A percentile compares a stretch with the other conserved stretches of the same genome.
Evolutionary conservation across 768 basidiomycete genomes (phyloP).

Genomic region (Termitomyces sp.): DNA sequence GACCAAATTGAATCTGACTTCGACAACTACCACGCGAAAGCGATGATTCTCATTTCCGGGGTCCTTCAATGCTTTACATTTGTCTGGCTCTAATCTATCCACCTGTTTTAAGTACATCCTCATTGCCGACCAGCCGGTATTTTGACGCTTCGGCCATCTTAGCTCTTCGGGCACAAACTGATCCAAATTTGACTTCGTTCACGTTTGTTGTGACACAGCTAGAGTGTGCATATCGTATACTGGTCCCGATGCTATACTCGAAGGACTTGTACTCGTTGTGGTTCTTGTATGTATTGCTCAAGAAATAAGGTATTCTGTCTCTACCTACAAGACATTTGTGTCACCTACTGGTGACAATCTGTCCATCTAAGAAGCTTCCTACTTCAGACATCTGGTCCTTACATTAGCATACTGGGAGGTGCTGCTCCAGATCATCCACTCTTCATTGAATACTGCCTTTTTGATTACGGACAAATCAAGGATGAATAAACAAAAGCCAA

Average conservation of each 20-base stretch:
- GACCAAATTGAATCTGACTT: conserved; percentile 9
- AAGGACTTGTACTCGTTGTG: not conserved
- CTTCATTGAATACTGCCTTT: not conserved
- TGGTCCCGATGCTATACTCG: not conserved
- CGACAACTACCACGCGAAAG: conserved; percentile 14
- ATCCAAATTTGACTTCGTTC: not conserved
- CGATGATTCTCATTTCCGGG: conserved; percentile 6
- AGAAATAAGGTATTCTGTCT: not conserved
- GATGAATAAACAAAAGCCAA: not conserved
- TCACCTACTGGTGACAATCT: not conserved
- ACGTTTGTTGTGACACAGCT: not conserved
- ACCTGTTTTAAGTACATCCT: not conserved
- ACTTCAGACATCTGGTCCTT: not conserved
- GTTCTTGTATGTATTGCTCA: not conserved
- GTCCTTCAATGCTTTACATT: not conserved
- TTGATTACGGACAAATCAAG: not conserved
- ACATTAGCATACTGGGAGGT: not conserved
- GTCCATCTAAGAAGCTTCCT: not conserved
- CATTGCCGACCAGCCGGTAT: not conserved
- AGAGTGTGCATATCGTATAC: not conserved
- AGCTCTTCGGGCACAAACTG: not conserved
- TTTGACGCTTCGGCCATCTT: not conserved
- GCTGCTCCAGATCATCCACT: no score
- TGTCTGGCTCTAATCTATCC: not conserved
- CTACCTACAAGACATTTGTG: not conserved